A percentile compares a stretch with the other conserved stretches of the same genome.
Evolutionary conservation across 2,329 filamentous ascomycete genomes (phyloP).

Genomic region (Aureobasidium vineae): DNA sequence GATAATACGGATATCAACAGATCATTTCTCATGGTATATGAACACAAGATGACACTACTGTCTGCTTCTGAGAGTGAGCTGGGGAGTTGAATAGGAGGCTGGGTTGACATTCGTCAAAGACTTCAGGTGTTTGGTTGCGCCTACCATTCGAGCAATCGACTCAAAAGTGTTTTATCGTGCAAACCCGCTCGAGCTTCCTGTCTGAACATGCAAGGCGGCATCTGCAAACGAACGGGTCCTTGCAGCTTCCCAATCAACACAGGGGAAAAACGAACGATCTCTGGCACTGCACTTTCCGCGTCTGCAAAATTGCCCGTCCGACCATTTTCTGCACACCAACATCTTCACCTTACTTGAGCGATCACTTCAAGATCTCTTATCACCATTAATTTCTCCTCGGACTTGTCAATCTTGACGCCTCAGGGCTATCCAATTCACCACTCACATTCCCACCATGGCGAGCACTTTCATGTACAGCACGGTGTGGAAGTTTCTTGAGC

Average conservation of each 20-base stretch:
- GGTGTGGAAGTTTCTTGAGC: conserved; percentile 33
- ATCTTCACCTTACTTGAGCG: not conserved
- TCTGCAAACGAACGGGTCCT: conserved; percentile 1
- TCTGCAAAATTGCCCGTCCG: not conserved
- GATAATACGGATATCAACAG: not conserved
- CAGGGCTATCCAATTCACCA: not conserved
- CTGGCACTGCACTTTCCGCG: not conserved
- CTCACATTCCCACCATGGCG: conserved; percentile 29
- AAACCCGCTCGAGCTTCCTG: not conserved
- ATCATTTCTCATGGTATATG: conserved; percentile 3
- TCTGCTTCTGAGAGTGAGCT: not conserved
- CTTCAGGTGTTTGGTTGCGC: not conserved
- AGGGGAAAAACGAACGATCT: not conserved
- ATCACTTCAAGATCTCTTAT: conserved; percentile 6
- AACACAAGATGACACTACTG: not conserved
- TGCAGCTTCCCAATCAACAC: not conserved
- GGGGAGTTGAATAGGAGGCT: not conserved
- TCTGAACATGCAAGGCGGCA: not conserved
- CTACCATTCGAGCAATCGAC: not conserved
- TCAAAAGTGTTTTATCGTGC: not conserved
- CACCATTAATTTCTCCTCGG: not conserved
- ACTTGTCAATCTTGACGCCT: not conserved
- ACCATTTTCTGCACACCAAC: not conserved
- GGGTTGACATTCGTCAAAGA: not conserved
- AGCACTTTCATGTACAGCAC: conserved; percentile 35